Percentiles rank a stretch among this genome's conserved stretches.
These are phyloP conservation scores for Halophytophthora batemanensis DNA, from an alignment of 352 stramenopile species.

Conservation along the genomic window DNA sequence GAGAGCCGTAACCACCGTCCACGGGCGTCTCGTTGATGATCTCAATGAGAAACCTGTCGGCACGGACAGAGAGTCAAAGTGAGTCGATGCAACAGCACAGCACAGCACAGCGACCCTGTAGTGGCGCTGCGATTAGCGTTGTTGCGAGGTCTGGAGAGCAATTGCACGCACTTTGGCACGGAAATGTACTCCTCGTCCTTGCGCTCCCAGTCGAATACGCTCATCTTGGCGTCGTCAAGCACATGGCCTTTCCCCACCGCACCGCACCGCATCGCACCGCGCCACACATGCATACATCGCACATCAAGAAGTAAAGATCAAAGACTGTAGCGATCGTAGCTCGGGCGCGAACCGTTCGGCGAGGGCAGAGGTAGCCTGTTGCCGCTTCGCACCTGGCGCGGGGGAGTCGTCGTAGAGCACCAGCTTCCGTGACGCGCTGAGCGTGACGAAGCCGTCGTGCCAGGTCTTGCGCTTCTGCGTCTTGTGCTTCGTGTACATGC, in stretches of 20 bases:
- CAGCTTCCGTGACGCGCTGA: constrained; percentile 49
- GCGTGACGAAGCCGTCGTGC: constrained; percentile 70
- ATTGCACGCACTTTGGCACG: constrained; percentile 43
- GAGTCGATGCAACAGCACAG: background rate
- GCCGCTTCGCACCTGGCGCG: constrained; percentile 31
- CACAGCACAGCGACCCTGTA: background rate
- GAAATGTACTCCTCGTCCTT: constrained; percentile 63
- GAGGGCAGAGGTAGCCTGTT: no score
- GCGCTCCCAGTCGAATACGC: constrained; percentile 45
- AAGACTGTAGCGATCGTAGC: no score
- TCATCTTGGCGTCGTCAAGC: constrained; percentile 59
- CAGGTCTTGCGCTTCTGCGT: constrained; percentile 82
- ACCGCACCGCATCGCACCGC: no score
- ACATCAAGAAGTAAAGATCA: no score
- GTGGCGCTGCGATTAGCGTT: background rate
- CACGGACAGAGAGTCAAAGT: background rate
- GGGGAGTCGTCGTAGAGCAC: constrained; percentile 59
- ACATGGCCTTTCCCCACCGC: constrained; percentile 26
- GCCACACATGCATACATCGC: no score
- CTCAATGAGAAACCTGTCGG: constrained; percentile 62
- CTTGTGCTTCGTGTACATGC: constrained; percentile 89
- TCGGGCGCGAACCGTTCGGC: no score
- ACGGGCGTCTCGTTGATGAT: constrained; percentile 64
- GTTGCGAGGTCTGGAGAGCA: background rate
- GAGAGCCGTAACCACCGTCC: background rate